These are phyloP conservation scores for Catharanthus roseus DNA, from an alignment of 257 asterid species.

Conservation along the genomic window DNA sequence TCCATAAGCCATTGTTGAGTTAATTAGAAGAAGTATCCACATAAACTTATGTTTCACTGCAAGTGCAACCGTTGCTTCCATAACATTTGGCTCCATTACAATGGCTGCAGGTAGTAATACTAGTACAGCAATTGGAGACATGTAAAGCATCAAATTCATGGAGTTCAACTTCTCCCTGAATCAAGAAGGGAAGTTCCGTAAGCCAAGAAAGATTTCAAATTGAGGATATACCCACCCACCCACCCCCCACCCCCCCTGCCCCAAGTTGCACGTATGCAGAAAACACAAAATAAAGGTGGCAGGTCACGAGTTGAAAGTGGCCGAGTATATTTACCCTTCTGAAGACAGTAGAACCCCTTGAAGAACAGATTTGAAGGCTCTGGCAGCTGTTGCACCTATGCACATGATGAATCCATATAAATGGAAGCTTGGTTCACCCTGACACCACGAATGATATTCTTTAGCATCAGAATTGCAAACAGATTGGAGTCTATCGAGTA, in stretches of 20 bases:
- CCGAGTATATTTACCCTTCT: constrained; percentile 62
- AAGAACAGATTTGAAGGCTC: constrained; percentile 98
- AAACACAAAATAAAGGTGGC: not conserved
- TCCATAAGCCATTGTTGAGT: constrained; percentile 79
- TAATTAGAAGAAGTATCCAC: constrained; percentile 64
- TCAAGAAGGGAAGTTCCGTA: not conserved
- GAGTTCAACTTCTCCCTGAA: constrained; percentile 95
- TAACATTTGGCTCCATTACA: constrained; percentile 77
- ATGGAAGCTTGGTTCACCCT: constrained; percentile 97
- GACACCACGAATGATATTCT: constrained; percentile 23
- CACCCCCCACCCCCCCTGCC: not conserved
- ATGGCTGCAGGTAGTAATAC: constrained; percentile 72
- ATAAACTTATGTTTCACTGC: constrained; percentile 54
- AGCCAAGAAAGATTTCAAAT: not conserved
- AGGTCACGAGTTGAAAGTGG: not conserved
- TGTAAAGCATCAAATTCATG: constrained; percentile 91
- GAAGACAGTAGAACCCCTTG: constrained; percentile 88
- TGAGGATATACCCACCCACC: no score
- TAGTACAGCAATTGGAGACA: constrained; percentile 88
- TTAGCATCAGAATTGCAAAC: constrained; percentile 3
- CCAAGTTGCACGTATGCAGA: not conserved
- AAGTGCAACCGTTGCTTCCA: constrained; percentile 47
- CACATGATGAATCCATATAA: constrained; percentile 90
- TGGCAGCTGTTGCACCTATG: constrained; percentile 89
- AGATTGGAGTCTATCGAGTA: not conserved